Evolutionary conservation across 1,284 basidiomycete genomes (phyloP).

Genomic region (Cryptococcus sp.): DNA sequence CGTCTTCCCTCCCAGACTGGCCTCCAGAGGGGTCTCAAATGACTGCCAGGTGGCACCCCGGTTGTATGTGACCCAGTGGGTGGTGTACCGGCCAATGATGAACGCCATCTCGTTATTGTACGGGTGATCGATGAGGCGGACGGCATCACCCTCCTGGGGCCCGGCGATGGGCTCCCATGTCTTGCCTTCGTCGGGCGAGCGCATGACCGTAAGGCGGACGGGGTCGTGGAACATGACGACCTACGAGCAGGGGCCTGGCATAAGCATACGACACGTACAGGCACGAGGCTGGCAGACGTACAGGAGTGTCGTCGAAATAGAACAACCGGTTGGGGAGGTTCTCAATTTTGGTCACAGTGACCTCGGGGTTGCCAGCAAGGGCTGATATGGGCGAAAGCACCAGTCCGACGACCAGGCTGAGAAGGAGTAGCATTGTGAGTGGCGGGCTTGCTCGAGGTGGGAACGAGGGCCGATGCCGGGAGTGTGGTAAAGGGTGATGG

Average conservation of each 20-base stretch:
- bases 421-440: slow-evolving; percentile 4
- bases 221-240: slow-evolving; percentile 79
- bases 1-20: slow-evolving; percentile 61
- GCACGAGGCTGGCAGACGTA: slow-evolving; percentile 48
- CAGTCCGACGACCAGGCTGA: slow-evolving; percentile 5
- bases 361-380: slow-evolving; percentile 43
- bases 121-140: slow-evolving; percentile 81
- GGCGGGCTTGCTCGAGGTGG: not conserved
- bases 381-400: slow-evolving; percentile 13
- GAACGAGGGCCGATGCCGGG: not conserved
- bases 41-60: slow-evolving; percentile 78
- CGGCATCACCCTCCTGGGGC: slow-evolving; percentile 59
- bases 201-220: slow-evolving; percentile 63
- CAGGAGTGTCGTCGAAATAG: slow-evolving; percentile 89
- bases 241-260: slow-evolving; percentile 47
- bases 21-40: slow-evolving; percentile 65
- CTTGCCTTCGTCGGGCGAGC: slow-evolving; percentile 89
- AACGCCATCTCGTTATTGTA: slow-evolving; percentile 81
- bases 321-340: slow-evolving; percentile 79
- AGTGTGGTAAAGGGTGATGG: not conserved
- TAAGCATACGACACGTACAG: not conserved
- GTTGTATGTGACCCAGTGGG: slow-evolving; percentile 80
- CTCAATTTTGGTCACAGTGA: slow-evolving; percentile 52
- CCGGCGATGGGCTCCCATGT: slow-evolving; percentile 64
- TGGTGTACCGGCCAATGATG: slow-evolving; percentile 65